phyloP scores from a whole-genome alignment of 345 rosid genomes.

The Hevea brasiliensis region DNA sequence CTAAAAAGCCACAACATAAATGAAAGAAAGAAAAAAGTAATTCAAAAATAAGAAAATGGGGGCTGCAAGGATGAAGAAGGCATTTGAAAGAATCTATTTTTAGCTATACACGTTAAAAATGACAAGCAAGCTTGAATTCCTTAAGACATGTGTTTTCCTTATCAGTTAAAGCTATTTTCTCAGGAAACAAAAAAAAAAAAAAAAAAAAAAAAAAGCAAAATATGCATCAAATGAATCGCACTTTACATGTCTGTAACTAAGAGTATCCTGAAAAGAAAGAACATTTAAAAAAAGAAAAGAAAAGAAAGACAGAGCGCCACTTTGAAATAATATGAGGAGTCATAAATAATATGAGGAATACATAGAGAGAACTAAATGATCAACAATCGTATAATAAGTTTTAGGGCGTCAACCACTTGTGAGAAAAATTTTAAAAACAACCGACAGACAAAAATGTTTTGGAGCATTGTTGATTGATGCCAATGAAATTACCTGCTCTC shows the following conservation, averaged over 20 bases:
- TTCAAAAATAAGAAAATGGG: neutral
- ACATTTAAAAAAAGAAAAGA: too few relatives aligned
- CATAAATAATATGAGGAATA: neutral
- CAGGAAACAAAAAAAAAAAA: too few relatives aligned
- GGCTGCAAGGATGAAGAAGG: neutral
- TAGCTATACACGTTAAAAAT: neutral
- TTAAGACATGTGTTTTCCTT: neutral
- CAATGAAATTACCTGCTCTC: slow-evolving; percentile 56
- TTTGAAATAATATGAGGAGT: neutral
- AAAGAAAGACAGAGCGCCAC: too few relatives aligned
- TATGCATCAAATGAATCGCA: too few relatives aligned
- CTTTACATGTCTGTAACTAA: too few relatives aligned
- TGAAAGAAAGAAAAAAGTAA: neutral
- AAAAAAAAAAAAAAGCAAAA: too few relatives aligned
- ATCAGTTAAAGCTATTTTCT: too few relatives aligned
- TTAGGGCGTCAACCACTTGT: neutral
- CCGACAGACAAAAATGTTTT: too few relatives aligned
- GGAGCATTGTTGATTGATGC: neutral
- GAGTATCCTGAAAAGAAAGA: too few relatives aligned
- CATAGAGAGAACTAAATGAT: neutral
- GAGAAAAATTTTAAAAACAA: neutral
- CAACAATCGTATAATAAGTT: neutral
- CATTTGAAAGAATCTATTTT: neutral
- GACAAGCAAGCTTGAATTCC: neutral
- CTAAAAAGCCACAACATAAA: neutral